Evolutionary conservation across 768 basidiomycete species (phyloP).

Genomic region (Boletellus emodensis): DNA sequence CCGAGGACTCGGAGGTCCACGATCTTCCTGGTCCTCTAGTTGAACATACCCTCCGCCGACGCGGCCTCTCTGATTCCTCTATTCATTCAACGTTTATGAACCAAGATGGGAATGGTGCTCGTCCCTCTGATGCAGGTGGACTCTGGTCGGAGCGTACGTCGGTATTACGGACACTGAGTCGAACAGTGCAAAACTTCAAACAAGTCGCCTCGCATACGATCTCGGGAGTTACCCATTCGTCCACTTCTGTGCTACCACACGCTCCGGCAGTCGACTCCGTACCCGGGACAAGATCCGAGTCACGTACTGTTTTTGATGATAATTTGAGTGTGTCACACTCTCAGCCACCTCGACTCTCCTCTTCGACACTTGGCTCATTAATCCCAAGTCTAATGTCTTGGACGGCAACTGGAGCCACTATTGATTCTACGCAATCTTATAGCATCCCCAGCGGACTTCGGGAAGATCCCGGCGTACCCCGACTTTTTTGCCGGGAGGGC

Average conservation of each 20-base stretch:
- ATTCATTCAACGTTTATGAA: conserved; percentile 80
- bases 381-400: conserved; percentile 36
- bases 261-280: conserved; percentile 10
- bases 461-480: conserved; percentile 22
- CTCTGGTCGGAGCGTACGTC: conserved; percentile 42
- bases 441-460: conserved; percentile 5
- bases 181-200: conserved; percentile 50
- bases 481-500: conserved; percentile 26
- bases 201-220: conserved; percentile 30
- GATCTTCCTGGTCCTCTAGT: conserved; percentile 51
- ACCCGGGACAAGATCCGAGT: not conserved
- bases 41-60: conserved; percentile 63
- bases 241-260: conserved; percentile 6
- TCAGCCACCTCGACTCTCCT: conserved; percentile 20
- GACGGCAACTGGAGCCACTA: conserved; percentile 25
- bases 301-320: conserved; percentile 1
- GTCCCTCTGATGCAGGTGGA: conserved; percentile 7
- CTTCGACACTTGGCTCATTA: conserved; percentile 24
- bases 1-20: conserved; percentile 38
- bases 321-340: conserved; percentile 10
- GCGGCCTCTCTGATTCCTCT: conserved; percentile 89
- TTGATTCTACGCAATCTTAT: conserved; percentile 16
- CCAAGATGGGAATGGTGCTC: conserved; percentile 30
- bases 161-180: conserved; percentile 51
- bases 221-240: conserved; percentile 16